Base-by-base conservation (phyloP, 2,329 filamentous ascomycete species). In the Fusarium gaditjirri region DNA sequence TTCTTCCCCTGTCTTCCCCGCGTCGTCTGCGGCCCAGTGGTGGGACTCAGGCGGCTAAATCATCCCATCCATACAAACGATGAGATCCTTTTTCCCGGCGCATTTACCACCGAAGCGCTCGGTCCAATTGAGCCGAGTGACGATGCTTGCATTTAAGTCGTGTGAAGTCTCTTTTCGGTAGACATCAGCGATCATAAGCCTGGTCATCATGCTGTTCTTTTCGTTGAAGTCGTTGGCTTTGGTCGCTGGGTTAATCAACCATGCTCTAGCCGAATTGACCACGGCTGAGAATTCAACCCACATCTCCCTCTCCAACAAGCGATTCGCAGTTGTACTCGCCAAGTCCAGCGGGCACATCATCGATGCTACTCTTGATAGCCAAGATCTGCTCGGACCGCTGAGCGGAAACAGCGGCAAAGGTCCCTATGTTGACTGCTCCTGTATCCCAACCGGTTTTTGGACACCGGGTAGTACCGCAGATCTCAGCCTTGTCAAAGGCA, bases 381-480 rank as follows among this genome's bases (percentile, higher is more conserved):
- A 81, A 49, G 84, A 90, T 65, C 80, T 90, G 1, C 83, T 90
- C 0, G 87, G 88, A 8, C 72, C 74, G 1, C 33, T 64, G 11
- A 63, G 56, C 2, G 73, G 71, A 1, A 75, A 74, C 6, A 77
- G 78, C 8, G 88, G 88, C 6, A 83, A 86, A 31, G 86, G 87
- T 0, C 86, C 87, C 1, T 89, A 90, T 68, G 83, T 90, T 6
- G 89, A 91, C 75, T 91, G 89, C 76, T 89, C 90, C 71, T 91
- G 88, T 75, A 86, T 82, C 0, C 87, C 88, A 2, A 83, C 82
- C 0, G 89, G 89, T 0, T 86, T 85, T 68, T 91, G 88, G 79
- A 90, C 88, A 0, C 87, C 89, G 0, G 88, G 88, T 0, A 80
- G 80, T 19, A 85, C 85, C 5, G 82, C 87, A 68, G 77, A 79